A percentile compares a stretch with the other conserved stretches of the same genome.
phyloP scores from a whole-genome alignment of 306 rosid species.

The Lathyrus aphaca region DNA sequence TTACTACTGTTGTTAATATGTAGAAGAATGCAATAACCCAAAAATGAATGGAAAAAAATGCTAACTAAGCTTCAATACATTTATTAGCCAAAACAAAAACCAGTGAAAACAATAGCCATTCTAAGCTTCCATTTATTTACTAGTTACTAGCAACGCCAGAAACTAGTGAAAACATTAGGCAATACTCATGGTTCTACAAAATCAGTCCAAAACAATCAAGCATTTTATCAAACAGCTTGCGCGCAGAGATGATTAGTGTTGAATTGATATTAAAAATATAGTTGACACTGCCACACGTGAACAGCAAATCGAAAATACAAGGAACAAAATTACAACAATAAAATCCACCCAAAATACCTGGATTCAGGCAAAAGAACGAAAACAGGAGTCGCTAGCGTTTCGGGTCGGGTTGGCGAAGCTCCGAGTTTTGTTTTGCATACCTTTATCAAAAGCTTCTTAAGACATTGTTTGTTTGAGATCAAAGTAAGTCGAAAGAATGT shows the following conservation, averaged over 20 bases:
- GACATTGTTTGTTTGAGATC: too few relatives aligned
- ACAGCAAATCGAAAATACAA: neutral
- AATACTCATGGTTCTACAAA: neutral
- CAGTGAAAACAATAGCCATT: neutral
- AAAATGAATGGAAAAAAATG: neutral
- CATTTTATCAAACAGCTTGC: conserved; percentile 2
- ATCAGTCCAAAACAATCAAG: neutral
- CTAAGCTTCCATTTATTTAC: neutral
- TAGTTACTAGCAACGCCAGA: neutral
- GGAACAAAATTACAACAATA: neutral
- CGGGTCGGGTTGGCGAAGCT: neutral
- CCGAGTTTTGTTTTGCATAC: neutral
- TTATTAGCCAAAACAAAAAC: neutral
- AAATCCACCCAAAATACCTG: neutral
- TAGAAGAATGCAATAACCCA: neutral
- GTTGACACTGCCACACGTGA: neutral
- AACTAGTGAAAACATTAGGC: neutral
- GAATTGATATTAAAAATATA: neutral
- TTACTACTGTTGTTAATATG: neutral
- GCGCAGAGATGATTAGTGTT: neutral
- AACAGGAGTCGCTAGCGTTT: neutral
- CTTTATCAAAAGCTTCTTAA: too few relatives aligned
- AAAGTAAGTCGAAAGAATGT: too few relatives aligned
- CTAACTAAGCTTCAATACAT: neutral
- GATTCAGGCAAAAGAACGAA: neutral